Evolutionary conservation across 352 stramenopile genomes (phyloP).

Genomic region (Phytophthora pistaciae): DNA sequence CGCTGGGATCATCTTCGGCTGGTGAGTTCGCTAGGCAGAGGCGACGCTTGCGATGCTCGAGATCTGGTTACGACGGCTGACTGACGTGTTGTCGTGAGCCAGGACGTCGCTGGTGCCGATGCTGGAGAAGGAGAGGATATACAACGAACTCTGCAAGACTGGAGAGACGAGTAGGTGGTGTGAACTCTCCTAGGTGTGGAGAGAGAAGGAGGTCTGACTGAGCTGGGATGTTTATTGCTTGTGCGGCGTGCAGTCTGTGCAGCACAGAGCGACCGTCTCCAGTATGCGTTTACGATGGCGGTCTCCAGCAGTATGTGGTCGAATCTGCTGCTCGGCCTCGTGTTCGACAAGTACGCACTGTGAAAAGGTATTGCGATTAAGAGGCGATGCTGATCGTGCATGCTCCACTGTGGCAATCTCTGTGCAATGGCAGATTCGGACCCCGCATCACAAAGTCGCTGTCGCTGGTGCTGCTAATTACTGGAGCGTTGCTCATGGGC

Average conservation of each 20-base stretch:
- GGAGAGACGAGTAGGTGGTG: conserved; percentile 47
- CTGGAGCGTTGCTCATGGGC: conserved; percentile 59
- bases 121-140: conserved; percentile 66
- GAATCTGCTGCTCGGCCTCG: conserved; percentile 66
- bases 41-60: conserved; percentile 8
- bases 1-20: conserved; percentile 70
- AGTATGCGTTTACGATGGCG: conserved; percentile 71
- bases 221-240: conserved; percentile 5
- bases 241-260: conserved; percentile 44
- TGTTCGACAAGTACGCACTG: conserved; percentile 59
- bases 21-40: conserved; percentile 29
- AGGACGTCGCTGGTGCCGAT: conserved; percentile 71
- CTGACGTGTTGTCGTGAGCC: not conserved
- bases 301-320: conserved; percentile 70
- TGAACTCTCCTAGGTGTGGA: not conserved
- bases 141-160: conserved; percentile 57
- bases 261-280: conserved; percentile 61
- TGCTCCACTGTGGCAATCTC: conserved; percentile 3
- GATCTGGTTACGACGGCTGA: not conserved
- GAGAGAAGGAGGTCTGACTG: not conserved
- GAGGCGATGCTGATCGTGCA: not conserved
- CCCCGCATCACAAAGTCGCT: conserved; percentile 63
- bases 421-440: conserved; percentile 46
- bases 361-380: not conserved
- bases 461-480: conserved; percentile 58